A percentile compares a stretch with the other conserved stretches of the same genome.
Conservation (phyloP, 768 basidiomycete species). For the Cystobasidiopsis lactophilus region DNA sequence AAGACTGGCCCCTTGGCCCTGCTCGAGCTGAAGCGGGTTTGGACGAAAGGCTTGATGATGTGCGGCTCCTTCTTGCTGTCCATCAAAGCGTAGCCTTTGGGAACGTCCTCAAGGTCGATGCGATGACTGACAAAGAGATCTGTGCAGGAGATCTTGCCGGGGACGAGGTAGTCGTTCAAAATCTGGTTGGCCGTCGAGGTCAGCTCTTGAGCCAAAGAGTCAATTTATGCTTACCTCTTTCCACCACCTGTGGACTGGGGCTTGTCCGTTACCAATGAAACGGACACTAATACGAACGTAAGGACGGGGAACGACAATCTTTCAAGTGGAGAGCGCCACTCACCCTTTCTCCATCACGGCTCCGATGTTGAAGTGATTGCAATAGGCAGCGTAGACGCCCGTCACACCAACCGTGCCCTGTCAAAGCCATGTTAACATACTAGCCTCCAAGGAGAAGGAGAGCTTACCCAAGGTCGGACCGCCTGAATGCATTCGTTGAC, state of each 20-base stretch:
- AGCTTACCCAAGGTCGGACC: background rate
- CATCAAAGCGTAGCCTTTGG: too few relatives aligned
- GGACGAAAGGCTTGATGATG: too few relatives aligned
- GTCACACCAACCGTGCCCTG: constrained; percentile 39
- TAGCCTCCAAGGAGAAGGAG: too few relatives aligned
- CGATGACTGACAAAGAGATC: constrained; percentile 13
- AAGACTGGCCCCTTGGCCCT: too few relatives aligned
- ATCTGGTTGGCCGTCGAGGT: too few relatives aligned
- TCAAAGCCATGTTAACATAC: background rate
- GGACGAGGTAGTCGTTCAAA: constrained; percentile 38
- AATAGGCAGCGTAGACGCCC: constrained; percentile 44
- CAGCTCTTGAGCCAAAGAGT: too few relatives aligned
- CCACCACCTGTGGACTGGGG: constrained; percentile 54
- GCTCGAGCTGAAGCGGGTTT: too few relatives aligned
- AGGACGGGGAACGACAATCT: background rate
- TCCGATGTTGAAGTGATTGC: constrained; percentile 46
- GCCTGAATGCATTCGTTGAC: constrained; percentile 24
- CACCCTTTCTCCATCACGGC: constrained; percentile 47
- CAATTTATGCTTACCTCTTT: too few relatives aligned
- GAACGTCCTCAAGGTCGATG: background rate
- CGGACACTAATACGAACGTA: too few relatives aligned
- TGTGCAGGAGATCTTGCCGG: constrained; percentile 42
- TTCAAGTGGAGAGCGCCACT: background rate
- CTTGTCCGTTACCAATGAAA: constrained; percentile 15
- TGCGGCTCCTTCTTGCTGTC: too few relatives aligned